A percentile compares a stretch with the other conserved stretches of the same genome.
Conservation (phyloP, 2,329 filamentous ascomycete genomes). For the Sporothrix pseudoabietina region DNA sequence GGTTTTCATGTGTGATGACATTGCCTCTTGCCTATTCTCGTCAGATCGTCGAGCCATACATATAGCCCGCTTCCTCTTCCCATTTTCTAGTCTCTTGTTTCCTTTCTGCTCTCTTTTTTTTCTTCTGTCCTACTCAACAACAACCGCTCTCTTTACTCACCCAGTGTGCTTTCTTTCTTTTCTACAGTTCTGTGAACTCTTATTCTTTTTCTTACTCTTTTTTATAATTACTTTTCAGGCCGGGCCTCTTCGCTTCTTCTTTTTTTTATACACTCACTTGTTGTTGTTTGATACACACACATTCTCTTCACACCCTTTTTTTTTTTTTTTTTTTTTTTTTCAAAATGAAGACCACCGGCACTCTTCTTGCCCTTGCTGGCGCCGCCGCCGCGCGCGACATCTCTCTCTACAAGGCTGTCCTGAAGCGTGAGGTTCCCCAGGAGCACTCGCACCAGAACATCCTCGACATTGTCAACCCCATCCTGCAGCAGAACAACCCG, state of each 20-base stretch:
- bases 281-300: conserved; percentile 18
- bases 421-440: conserved; percentile 54
- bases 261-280: conserved; percentile 15
- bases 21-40: neutral
- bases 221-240: conserved; percentile 31
- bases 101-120: neutral
- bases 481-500: conserved; percentile 51
- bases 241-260: conserved; percentile 30
- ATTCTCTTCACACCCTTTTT: neutral
- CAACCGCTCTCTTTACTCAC: conserved; percentile 26
- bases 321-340: too few species aligned
- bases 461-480: conserved; percentile 43
- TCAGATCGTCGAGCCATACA: conserved; percentile 2
- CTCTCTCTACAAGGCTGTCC: conserved; percentile 34
- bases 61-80: conserved; percentile 19
- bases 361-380: conserved; percentile 40
- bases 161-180: conserved; percentile 28
- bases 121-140: conserved; percentile 28
- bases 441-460: conserved; percentile 54
- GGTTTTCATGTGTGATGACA: neutral
- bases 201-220: conserved; percentile 1
- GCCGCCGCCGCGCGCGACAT: conserved; percentile 41
- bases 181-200: conserved; percentile 34
- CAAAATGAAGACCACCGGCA: conserved; percentile 37
- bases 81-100: conserved; percentile 2